Base-by-base conservation (phyloP, 148 eudicot genomes). In the Fallopia convolvulus region DNA sequence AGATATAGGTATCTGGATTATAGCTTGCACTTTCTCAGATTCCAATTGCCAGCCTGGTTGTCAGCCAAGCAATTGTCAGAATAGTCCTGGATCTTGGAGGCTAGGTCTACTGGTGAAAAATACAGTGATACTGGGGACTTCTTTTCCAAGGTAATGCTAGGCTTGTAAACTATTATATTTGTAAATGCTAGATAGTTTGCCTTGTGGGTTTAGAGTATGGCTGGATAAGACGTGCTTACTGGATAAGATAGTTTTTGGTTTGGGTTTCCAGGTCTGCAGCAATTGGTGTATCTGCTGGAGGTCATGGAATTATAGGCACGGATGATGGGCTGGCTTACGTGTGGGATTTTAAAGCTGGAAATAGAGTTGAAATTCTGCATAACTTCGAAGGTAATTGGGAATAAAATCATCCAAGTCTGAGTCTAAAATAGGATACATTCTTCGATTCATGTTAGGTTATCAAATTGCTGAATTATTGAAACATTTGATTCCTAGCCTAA, bases 341-440 rank as follows among this genome's bases (percentile, higher is more conserved):
- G 77, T 95, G 97, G 97, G 94, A 92, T 63, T 81, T 92, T 81
- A 83, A 89, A 47, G 84, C 97, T 10, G 97, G 97, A 75, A 72
- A 55, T 52, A 86, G 83, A 80, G 81, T 88, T 58, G 82, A 78
- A 58, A 83, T 80, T 79, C 75, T 89, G 76, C 91, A 86, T 74
- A 74, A 85, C 74, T 88, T 84, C 70, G 80, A 82, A 88, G 99
- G 99, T 95, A 87, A 58, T 6, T 2, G 6, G 7, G 21, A 23
- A 58, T 58, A 20, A 2, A 21, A 15, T 14, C 20, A 52, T 52
- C n/a, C 17, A 52, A 52, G 56, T 17, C 5, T 15, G 20, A 4
- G 17, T 14, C 56, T 52, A 47, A 47, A 10, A 42, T 42, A 42
- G 46, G 46, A 5, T 8, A 42, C 1, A 42, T 42, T 42, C 39